Conservation (phyloP, 2,329 filamentous ascomycete species). For the Juglanconis oblonga region DNA sequence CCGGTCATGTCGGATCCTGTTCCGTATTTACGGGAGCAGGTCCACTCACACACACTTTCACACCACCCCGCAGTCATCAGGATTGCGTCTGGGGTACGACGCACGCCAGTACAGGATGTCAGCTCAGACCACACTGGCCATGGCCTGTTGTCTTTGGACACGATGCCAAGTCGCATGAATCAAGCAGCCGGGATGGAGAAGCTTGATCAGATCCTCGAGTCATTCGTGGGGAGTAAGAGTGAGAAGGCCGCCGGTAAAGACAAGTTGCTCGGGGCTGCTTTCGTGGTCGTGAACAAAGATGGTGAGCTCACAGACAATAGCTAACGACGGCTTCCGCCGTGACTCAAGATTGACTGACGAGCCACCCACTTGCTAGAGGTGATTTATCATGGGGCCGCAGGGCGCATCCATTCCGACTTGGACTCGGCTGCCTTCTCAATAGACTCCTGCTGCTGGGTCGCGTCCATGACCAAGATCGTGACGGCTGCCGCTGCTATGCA, state of each 20-base stretch:
- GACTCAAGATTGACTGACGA: background rate
- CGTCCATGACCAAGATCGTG: slow-evolving; percentile 38
- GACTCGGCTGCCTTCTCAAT: slow-evolving; percentile 26
- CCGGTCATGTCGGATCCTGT: background rate
- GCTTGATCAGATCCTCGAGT: slow-evolving; percentile 26
- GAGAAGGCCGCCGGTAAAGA: slow-evolving; percentile 28
- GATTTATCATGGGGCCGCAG: slow-evolving; percentile 31
- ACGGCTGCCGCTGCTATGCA: slow-evolving; percentile 34
- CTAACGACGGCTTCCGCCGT: no score
- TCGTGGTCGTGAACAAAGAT: slow-evolving; percentile 31
- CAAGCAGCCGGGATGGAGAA: background rate
- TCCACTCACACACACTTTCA: background rate
- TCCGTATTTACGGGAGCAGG: background rate
- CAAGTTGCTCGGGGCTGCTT: slow-evolving; percentile 36
- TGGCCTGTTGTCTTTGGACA: no score
- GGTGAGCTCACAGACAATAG: slow-evolving; percentile 19
- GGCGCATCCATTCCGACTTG: slow-evolving; percentile 25
- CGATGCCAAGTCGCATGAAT: background rate
- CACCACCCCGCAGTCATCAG: background rate
- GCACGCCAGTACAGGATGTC: no score
- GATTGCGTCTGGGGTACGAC: no score
- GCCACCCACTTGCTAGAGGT: slow-evolving; percentile 21
- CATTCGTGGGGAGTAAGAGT: slow-evolving; percentile 25
- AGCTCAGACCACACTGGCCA: no score
- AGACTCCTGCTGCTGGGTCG: slow-evolving; percentile 32